phyloP scores from a whole-genome alignment of 306 rosid species.

The Cucurbita maxima region DNA sequence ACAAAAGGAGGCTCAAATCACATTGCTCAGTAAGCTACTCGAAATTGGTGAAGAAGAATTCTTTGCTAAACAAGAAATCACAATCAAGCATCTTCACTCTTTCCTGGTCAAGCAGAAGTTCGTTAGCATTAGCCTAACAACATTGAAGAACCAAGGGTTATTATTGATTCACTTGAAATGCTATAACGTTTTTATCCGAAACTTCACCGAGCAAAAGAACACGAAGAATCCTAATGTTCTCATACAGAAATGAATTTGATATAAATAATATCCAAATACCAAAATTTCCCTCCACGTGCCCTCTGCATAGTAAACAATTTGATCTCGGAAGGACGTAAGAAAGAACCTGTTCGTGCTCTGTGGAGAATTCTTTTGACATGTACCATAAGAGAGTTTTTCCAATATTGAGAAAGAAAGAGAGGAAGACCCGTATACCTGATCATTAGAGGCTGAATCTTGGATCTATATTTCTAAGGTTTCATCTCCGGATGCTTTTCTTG shows the following conservation, averaged over 20 bases:
- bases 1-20: neutral
- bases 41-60: neutral
- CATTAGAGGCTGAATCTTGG: neutral
- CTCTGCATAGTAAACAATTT: neutral
- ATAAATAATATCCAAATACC: neutral
- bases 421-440: neutral
- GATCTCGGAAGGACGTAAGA: neutral
- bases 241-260: neutral
- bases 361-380: neutral
- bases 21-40: neutral
- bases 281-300: neutral
- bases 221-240: neutral
- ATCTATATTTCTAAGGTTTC: constrained; percentile 7
- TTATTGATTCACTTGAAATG: neutral
- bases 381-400: neutral
- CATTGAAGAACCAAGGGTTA: neutral
- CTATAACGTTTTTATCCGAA: neutral
- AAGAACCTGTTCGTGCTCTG: neutral
- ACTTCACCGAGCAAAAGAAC: neutral
- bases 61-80: neutral
- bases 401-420: neutral
- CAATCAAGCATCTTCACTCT: neutral
- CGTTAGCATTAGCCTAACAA: neutral
- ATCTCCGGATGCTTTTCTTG: constrained; percentile 3
- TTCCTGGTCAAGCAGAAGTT: neutral